These are phyloP conservation scores for Bromus sterilis DNA, from an alignment of 176 grass and related monocot genomes.

Conservation along the genomic window DNA sequence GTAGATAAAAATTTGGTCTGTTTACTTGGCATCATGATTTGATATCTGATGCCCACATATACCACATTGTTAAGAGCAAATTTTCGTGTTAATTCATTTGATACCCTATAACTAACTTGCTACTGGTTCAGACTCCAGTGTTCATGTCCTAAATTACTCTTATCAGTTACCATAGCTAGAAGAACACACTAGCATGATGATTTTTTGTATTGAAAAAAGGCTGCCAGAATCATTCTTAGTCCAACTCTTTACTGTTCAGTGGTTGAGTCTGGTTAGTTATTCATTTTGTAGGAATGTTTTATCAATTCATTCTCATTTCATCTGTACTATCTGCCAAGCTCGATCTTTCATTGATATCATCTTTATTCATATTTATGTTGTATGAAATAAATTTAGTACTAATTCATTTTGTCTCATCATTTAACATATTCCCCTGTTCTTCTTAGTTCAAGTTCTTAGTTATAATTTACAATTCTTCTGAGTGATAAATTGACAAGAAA, in stretches of 20 bases:
- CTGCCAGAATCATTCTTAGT: too few species aligned
- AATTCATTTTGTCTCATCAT: background rate
- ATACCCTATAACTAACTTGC: background rate
- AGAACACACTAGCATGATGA: background rate
- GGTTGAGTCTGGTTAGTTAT: background rate
- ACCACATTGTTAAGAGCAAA: background rate
- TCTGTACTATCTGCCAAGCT: background rate
- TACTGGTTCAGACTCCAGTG: background rate
- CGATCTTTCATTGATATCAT: background rate
- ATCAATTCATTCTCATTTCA: background rate
- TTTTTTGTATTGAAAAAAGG: too few species aligned
- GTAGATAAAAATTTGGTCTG: background rate
- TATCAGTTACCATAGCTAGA: background rate
- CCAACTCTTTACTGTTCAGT: too few species aligned
- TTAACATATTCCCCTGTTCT: background rate
- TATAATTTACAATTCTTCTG: background rate
- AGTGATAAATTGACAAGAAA: background rate
- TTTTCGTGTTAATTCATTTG: background rate
- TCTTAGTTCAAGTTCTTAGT: background rate
- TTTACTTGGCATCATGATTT: background rate
- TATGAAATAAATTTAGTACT: background rate
- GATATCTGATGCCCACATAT: too few species aligned
- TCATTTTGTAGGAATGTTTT: background rate
- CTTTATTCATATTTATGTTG: background rate
- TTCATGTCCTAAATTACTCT: background rate